Conservation (phyloP, 345 rosid species). For the Fremontodendron californicum region DNA sequence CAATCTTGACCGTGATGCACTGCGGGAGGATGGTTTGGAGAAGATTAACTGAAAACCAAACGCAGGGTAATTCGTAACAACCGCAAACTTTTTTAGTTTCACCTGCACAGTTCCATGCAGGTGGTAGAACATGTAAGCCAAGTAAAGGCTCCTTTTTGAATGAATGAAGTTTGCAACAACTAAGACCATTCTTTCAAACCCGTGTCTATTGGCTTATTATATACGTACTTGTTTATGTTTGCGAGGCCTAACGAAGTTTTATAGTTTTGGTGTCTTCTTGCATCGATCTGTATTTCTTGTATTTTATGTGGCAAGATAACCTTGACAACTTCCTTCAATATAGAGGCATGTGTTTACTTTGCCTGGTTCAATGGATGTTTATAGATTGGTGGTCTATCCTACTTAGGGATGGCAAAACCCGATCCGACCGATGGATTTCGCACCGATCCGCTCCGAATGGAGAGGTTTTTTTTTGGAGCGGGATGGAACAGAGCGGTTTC, state of each 20-base stretch:
- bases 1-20: slow-evolving; percentile 56
- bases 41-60: slow-evolving; percentile 55
- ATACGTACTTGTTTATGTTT: not conserved
- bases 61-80: slow-evolving; percentile 28
- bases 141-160: not conserved
- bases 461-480: no score
- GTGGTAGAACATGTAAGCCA: not conserved
- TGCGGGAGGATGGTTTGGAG: slow-evolving; percentile 81
- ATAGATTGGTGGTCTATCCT: not conserved
- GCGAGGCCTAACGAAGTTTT: not conserved
- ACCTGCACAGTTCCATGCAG: not conserved
- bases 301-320: no score
- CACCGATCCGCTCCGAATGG: no score
- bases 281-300: not conserved
- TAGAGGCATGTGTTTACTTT: not conserved
- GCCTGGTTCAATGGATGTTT: not conserved
- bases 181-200: not conserved
- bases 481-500: no score
- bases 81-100: not conserved
- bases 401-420: no score
- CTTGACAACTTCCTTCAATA: not conserved
- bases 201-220: not conserved
- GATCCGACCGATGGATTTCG: no score
- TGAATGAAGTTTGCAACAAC: not conserved
- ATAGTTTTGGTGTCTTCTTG: not conserved